Conservation (phyloP, 257 asterid species). For the Echites panduratus region DNA sequence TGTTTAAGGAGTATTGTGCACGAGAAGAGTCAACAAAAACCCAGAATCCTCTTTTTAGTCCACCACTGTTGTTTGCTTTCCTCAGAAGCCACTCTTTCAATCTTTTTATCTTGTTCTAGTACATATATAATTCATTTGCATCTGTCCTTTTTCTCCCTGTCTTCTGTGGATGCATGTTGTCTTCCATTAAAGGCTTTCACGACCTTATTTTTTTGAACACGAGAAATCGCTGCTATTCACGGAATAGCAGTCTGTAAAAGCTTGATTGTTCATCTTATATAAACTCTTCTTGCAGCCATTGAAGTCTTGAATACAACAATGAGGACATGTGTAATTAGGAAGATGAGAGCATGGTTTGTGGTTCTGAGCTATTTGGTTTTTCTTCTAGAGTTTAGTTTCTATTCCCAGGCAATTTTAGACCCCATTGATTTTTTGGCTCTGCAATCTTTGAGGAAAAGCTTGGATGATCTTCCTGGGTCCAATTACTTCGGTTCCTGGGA, state of each 20-base stretch:
- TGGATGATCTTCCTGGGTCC: constrained; percentile 76
- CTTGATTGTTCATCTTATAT: constrained; percentile 23
- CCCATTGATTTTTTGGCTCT: constrained; percentile 84
- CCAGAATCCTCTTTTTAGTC: neutral
- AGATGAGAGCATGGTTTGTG: constrained; percentile 4
- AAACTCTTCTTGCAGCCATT: constrained; percentile 8
- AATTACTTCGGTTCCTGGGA: constrained; percentile 78
- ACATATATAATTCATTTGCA: constrained; percentile 17
- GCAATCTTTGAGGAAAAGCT: constrained; percentile 60
- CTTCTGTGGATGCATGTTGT: constrained; percentile 28
- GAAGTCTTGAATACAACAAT: constrained; percentile 8
- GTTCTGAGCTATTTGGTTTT: constrained; percentile 18
- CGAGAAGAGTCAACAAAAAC: constrained; percentile 16
- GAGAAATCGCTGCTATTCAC: constrained; percentile 26
- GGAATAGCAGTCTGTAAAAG: constrained; percentile 36
- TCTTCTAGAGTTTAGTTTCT: constrained; percentile 8
- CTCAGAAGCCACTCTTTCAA: constrained; percentile 48
- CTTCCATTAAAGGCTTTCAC: constrained; percentile 57
- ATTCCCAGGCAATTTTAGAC: constrained; percentile 50
- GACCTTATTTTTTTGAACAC: constrained; percentile 17
- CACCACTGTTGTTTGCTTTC: constrained; percentile 41
- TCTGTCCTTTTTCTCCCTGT: neutral
- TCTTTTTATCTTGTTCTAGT: neutral
- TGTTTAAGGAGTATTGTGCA: constrained; percentile 2
- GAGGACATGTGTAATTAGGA: constrained; percentile 14